These are phyloP conservation scores for Aspergillus affinis DNA, from an alignment of 495 filamentous ascomycete species.

Conservation along the genomic window DNA sequence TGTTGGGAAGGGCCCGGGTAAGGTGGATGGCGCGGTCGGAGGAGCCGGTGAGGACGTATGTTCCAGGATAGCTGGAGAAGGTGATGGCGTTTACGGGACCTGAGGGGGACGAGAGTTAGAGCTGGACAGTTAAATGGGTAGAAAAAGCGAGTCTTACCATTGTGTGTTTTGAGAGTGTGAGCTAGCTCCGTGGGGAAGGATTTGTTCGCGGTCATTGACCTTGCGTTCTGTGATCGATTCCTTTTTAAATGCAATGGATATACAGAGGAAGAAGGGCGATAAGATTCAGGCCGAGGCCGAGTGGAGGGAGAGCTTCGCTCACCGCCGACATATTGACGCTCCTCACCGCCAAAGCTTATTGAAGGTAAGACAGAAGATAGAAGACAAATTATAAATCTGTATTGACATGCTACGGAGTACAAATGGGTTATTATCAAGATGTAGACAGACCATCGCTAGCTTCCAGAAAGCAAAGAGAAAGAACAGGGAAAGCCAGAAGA, in stretches of 20 bases:
- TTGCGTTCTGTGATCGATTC: background rate
- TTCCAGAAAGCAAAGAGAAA: constrained; percentile 45
- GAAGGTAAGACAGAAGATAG: background rate
- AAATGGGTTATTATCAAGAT: constrained; percentile 51
- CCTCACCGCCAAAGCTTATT: background rate
- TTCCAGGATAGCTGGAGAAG: constrained; percentile 39
- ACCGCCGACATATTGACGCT: background rate
- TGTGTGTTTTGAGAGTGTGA: constrained; percentile 49
- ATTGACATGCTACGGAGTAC: constrained; percentile 43
- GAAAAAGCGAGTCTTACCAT: constrained; percentile 32
- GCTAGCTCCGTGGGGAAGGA: constrained; percentile 35
- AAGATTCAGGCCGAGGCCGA: background rate
- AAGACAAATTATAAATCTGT: constrained; percentile 29
- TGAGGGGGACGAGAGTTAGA: constrained; percentile 12
- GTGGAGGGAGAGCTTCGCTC: background rate
- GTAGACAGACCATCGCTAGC: constrained; percentile 52
- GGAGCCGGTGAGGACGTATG: constrained; percentile 76
- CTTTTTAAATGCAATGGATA: background rate
- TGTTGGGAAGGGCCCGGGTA: constrained; percentile 61
- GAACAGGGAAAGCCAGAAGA: constrained; percentile 30
- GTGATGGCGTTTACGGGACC: constrained; percentile 43
- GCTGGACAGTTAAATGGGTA: background rate
- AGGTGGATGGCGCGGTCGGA: constrained; percentile 82
- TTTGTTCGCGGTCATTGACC: constrained; percentile 32
- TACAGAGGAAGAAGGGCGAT: too few species aligned